A percentile compares a stretch with the other conserved stretches of the same genome.
These are phyloP conservation scores for Jacaranda copaia DNA, from an alignment of 257 asterid species.

Conservation along the genomic window DNA sequence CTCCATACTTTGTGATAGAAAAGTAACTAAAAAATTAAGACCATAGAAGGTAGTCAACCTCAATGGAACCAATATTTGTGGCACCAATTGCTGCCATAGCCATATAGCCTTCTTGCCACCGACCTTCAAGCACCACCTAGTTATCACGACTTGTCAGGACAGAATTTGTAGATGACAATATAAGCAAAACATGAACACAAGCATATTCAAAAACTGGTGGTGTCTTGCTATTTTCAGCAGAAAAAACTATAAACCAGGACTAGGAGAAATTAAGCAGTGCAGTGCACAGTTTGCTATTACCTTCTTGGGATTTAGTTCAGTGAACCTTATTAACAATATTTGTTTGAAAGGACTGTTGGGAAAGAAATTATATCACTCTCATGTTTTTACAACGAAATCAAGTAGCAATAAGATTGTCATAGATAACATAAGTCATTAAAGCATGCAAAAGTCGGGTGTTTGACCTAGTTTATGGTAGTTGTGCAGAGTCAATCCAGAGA, in stretches of 20 bases:
- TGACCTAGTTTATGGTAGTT: too few relatives aligned
- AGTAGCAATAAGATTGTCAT: background rate
- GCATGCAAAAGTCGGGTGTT: background rate
- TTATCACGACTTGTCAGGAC: slow-evolving; percentile 39
- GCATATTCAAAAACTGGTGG: background rate
- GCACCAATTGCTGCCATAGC: slow-evolving; percentile 99
- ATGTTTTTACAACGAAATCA: background rate
- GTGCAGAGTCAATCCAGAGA: too few relatives aligned
- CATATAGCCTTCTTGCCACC: slow-evolving; percentile 89
- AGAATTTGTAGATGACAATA: slow-evolving; percentile 23
- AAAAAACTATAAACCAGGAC: background rate
- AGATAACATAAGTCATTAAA: background rate
- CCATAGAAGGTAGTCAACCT: slow-evolving; percentile 55
- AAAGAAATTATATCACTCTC: background rate
- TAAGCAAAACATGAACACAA: slow-evolving; percentile 17
- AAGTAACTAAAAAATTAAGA: slow-evolving; percentile 26
- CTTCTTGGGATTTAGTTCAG: slow-evolving; percentile 5
- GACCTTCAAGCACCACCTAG: slow-evolving; percentile 97
- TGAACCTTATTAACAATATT: slow-evolving; percentile 2
- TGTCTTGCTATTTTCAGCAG: slow-evolving; percentile 18
- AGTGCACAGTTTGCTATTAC: background rate
- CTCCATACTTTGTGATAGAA: background rate
- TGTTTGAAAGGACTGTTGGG: background rate
- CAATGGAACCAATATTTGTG: slow-evolving; percentile 92
- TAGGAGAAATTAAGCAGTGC: slow-evolving; percentile 14